Percentiles rank a stretch among this genome's conserved stretches.
These are phyloP conservation scores for Verticillium longisporum DNA, from an alignment of 2,329 filamentous ascomycete species.

Conservation along the genomic window DNA sequence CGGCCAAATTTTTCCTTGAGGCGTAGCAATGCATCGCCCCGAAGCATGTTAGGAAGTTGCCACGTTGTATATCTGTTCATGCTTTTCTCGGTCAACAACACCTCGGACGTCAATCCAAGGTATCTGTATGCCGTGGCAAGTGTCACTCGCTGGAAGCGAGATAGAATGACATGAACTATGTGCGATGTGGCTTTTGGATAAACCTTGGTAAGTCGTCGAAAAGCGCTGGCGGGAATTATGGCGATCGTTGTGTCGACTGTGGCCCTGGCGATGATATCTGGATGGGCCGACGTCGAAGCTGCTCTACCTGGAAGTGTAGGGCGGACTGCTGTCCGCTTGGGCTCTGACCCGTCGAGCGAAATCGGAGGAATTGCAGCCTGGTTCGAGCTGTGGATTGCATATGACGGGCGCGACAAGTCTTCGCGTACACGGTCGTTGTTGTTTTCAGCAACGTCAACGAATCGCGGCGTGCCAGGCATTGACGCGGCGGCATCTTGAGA, in stretches of 20 bases:
- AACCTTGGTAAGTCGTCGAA: constrained; percentile 82
- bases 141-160: constrained; percentile 88
- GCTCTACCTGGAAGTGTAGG: background rate
- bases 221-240: constrained; percentile 94
- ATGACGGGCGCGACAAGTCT: constrained; percentile 24
- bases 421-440: constrained; percentile 4
- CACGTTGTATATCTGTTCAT: constrained; percentile 92
- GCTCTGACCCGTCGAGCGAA: constrained; percentile 51
- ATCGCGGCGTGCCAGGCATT: constrained; percentile 4
- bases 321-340: constrained; percentile 6
- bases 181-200: constrained; percentile 96
- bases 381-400: background rate
- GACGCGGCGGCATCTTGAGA: constrained; percentile 6
- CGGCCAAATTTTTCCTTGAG: constrained; percentile 88
- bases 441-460: constrained; percentile 4
- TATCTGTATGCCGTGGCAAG: constrained; percentile 93
- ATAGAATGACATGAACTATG: constrained; percentile 95
- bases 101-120: constrained; percentile 83
- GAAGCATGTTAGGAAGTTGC: constrained; percentile 83
- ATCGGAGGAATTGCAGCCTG: constrained; percentile 61
- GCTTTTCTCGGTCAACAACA: constrained; percentile 83
- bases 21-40: constrained; percentile 73
- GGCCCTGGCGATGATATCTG: constrained; percentile 93
- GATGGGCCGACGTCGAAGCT: constrained; percentile 73
- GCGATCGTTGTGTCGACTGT: constrained; percentile 97